These are phyloP conservation scores for Tetraselmis striata DNA, from an alignment of 139 green algal genomes.

Conservation along the genomic window DNA sequence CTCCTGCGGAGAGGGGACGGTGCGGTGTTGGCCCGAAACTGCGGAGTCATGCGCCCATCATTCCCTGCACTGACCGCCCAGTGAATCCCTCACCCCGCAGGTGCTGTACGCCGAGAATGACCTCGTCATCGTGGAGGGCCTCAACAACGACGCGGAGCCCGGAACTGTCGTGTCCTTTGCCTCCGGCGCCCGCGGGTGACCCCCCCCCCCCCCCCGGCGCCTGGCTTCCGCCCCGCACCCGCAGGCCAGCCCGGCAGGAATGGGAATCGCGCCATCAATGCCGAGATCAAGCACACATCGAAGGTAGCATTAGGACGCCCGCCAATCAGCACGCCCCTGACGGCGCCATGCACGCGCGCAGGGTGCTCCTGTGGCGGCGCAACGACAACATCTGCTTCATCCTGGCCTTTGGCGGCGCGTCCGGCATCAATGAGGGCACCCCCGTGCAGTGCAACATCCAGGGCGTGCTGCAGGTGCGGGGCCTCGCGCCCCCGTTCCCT, in stretches of 20 bases:
- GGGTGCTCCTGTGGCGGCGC: conserved; percentile 72
- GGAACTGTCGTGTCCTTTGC: conserved; percentile 71
- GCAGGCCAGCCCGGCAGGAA: no score
- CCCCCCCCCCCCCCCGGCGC: neutral
- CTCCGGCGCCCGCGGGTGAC: conserved; percentile 62
- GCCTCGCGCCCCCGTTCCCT: no score
- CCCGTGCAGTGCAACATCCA: conserved; percentile 64
- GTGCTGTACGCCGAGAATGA: conserved; percentile 59
- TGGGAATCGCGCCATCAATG: no score
- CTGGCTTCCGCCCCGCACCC: neutral
- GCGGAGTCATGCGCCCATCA: no score
- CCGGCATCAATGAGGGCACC: conserved; percentile 44
- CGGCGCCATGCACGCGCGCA: conserved; percentile 23
- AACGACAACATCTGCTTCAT: conserved; percentile 69
- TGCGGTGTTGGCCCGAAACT: no score
- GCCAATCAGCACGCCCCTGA: no score
- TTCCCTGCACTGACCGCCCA: no score
- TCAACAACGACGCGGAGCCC: conserved; percentile 77
- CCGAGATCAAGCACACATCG: no score
- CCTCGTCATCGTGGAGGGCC: conserved; percentile 69
- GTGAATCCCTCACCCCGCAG: no score
- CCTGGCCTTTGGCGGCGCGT: conserved; percentile 54
- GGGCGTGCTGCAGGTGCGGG: conserved; percentile 68
- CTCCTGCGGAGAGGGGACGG: no score
- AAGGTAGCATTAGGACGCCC: no score